phyloP scores from a whole-genome alignment of 164 flowering plant genomes.

The Sedum album region DNA sequence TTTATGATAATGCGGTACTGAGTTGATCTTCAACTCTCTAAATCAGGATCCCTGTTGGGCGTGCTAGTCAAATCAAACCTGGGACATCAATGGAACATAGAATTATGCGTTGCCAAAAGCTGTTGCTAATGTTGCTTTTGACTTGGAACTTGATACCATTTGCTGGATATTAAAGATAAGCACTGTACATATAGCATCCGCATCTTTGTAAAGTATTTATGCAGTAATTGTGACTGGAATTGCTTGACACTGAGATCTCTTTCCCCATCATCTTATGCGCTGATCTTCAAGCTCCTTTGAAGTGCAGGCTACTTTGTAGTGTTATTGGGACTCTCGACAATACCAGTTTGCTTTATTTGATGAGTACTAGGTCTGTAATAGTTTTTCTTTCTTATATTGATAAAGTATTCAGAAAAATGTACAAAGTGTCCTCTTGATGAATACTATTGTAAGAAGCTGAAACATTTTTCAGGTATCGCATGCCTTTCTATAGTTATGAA shows the following conservation, averaged over 20 bases:
- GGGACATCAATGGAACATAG: background rate
- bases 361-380: background rate
- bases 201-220: conserved; percentile 5
- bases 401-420: background rate
- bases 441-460: background rate
- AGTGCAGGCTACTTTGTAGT: background rate
- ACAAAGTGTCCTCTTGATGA: background rate
- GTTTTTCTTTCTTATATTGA: background rate
- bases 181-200: background rate
- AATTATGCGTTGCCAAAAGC: background rate
- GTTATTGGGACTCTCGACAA: background rate
- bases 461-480: background rate
- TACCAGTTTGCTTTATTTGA: background rate
- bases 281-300: background rate
- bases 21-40: background rate
- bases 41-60: background rate
- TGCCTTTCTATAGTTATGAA: background rate
- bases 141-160: background rate
- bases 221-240: background rate
- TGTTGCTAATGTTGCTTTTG: background rate
- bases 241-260: background rate
- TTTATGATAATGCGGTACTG: background rate
- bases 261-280: background rate
- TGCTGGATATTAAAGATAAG: background rate
- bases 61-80: background rate